Percentiles rank a stretch among this genome's conserved stretches.
These are phyloP conservation scores for Erythrophleum fordii DNA, from an alignment of 306 rosid genomes.

Conservation along the genomic window DNA sequence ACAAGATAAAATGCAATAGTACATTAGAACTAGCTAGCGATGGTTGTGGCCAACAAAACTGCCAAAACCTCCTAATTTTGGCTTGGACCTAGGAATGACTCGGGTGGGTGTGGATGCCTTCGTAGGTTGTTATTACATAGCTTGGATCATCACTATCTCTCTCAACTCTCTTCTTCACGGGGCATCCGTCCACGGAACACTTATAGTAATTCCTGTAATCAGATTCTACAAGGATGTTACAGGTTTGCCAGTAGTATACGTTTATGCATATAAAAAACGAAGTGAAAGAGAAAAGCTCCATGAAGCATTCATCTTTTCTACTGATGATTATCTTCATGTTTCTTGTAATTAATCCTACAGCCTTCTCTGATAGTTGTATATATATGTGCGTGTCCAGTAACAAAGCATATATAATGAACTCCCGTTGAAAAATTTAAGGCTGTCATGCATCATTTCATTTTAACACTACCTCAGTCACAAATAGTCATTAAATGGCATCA, in stretches of 20 bases:
- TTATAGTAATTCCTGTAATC: conserved; percentile 77
- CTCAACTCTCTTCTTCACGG: conserved; percentile 86
- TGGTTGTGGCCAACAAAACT: neutral
- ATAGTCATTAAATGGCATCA: too few relatives aligned
- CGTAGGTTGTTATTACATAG: conserved; percentile 81
- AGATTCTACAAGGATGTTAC: neutral
- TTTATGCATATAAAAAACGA: neutral
- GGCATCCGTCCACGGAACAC: conserved; percentile 79
- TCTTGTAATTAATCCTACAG: too few relatives aligned
- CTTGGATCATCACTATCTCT: conserved; percentile 74
- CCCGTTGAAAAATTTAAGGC: too few relatives aligned
- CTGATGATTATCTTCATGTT: neutral
- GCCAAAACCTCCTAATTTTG: neutral
- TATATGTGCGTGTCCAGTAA: too few relatives aligned
- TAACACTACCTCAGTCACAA: too few relatives aligned
- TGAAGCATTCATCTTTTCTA: neutral
- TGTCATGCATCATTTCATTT: neutral
- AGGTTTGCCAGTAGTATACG: neutral
- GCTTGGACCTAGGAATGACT: conserved; percentile 28
- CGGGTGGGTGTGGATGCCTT: conserved; percentile 76
- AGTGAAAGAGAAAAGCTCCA: neutral
- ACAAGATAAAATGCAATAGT: neutral
- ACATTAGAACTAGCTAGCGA: neutral
- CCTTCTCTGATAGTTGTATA: too few relatives aligned
- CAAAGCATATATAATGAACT: neutral